Percentiles rank a stretch among this genome's conserved stretches.
phyloP scores from a whole-genome alignment of 768 basidiomycete genomes.

The Mycena maculata region DNA sequence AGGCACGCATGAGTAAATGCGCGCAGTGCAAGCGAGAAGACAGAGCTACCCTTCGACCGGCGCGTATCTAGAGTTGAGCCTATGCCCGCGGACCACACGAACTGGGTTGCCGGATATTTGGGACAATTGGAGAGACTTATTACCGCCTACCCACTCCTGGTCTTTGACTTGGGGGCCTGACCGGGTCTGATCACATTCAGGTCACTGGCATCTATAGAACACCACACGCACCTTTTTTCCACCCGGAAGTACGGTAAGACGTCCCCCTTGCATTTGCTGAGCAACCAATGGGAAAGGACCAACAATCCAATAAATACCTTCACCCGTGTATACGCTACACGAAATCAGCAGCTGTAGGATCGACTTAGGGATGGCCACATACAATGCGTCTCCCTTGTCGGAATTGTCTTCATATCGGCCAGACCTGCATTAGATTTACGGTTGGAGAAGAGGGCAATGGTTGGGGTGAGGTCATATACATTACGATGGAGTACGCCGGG shows the following conservation, averaged over 20 bases:
- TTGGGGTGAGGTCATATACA: constrained; percentile 34
- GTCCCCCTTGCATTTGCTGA: background rate
- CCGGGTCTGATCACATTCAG: background rate
- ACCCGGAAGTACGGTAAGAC: background rate
- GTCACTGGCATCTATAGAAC: too few relatives aligned
- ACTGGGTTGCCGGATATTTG: constrained; percentile 44
- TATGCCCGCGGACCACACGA: constrained; percentile 47
- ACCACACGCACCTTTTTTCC: constrained; percentile 6
- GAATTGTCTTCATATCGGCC: constrained; percentile 56
- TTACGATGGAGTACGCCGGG: constrained; percentile 53
- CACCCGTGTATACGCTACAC: constrained; percentile 11
- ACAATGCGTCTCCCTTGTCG: constrained; percentile 53
- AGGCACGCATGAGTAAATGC: background rate
- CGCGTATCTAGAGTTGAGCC: constrained; percentile 34
- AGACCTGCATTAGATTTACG: constrained; percentile 35
- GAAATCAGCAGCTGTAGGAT: background rate
- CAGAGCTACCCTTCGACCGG: constrained; percentile 39
- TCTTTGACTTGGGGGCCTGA: constrained; percentile 48
- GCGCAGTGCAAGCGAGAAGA: background rate
- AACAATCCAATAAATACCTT: background rate
- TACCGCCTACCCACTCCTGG: constrained; percentile 39
- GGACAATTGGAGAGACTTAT: constrained; percentile 43
- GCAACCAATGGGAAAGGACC: background rate
- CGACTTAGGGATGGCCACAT: background rate
- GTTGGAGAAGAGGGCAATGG: background rate